Base-by-base conservation (phyloP, 2,329 filamentous ascomycete genomes). In the Fusarium circinatum region DNA sequence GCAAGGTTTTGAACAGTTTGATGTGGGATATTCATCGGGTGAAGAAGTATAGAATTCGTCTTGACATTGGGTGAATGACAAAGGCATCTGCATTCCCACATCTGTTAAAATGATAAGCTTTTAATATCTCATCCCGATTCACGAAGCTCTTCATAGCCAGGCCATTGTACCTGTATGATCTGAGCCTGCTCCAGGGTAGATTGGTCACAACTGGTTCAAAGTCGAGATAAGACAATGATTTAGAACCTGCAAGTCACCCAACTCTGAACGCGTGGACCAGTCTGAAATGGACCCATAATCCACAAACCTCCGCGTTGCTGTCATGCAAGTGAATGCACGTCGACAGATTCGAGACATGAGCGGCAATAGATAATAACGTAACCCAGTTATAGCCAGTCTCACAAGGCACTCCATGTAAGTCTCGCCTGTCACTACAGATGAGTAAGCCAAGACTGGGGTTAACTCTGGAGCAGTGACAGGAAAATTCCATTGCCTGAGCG, bases 391-490 rank as follows among this genome's bases (percentile, higher is more conserved):
- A 54, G 63, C 26, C 39, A 32, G 24, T 32, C 42, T 62, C 24
- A 47, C 58, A 64, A 56, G 65, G 59, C 61, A 32, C 41, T 72
- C 65, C 70, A 64, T 68, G 71, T 60, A 52, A 65, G 36, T 32
- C 28, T 32, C 12, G 26, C 51, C 48, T 60, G 41, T 47, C 41
- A 71, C 49, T 30, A 32, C 17, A 26, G 32, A 34, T 55, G 22
- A 30, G 41, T 26, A 39, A 44, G 26, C 22, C n/a, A 26, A 68
- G 26, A 22, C 30, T 30, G 41, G 64, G 58, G 56, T 36, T 15
- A 15, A 36, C 54, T 47, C 44, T 42, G 32, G 48, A 36, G 30
- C 39, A 34, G 24, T 52, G 34, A 47, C 26, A 54, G 41, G 11
- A 52, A 34, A 17, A 34, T 34, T 34, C 32, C 32, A 34, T 34